Base-by-base conservation (phyloP, 2,329 filamentous ascomycete genomes). In the Pseudogymnoascus sp. region DNA sequence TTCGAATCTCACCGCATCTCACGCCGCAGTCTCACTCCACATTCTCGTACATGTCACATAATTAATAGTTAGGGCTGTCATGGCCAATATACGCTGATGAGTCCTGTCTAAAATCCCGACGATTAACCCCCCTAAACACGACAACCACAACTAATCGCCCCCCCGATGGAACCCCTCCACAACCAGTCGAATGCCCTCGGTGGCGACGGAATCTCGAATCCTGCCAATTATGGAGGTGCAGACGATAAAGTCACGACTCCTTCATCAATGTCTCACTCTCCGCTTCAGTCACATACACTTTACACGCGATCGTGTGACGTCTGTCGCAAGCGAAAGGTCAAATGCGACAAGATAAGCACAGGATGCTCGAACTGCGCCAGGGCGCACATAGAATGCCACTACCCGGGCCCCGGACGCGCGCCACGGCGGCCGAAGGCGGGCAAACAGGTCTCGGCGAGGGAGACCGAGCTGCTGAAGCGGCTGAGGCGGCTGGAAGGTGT, bases 321-420 rank as follows among this genome's bases (percentile, higher is more conserved):
- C 28, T 82, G 80, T 67, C 72, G 80, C 9, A 76, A 78, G 47
- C 77, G 85, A 64, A 88, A 89, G 72, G 88, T 91, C 60, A 87
- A 87, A 68, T 91, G 88, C 78, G 87, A 91, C 76, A 91, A 91
- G 76, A 80, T 83, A 68, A 84, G 89, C 77, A 57, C 37, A 14
- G 86, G 88, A 14, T 91, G 88, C 72, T 84, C 84, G 67, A 91
- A 91, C 71, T 91, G 88, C 71, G 81, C 82, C 41, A 83, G 86
- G 65, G 86, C 86, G 39, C 77, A 85, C 67, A 88, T 88, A 62
- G 82, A 87, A 66, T 91, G 88, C 72, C 76, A 90, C 57, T 91
- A 89, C 69, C 88, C 88, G 1, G 85, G 87, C 2, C 88, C 88
- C 0, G 88, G 88, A 8, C 81, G 88, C 61, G 87, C 88, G 5